Percentiles rank a stretch among this genome's conserved stretches.
Conservation (phyloP, 106 monocot genomes). For the Acorus calamus region DNA sequence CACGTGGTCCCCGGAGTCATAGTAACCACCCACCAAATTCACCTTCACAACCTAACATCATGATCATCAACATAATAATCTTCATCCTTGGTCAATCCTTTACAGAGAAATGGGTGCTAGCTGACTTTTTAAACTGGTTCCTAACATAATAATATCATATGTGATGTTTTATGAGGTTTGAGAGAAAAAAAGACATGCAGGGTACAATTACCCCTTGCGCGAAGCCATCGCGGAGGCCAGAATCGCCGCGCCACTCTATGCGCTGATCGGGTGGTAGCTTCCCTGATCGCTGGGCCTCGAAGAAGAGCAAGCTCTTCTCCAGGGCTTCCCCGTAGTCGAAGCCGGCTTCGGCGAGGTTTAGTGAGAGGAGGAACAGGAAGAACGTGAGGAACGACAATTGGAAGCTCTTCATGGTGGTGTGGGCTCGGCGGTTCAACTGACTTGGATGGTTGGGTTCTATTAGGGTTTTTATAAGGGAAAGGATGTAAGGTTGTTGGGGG, state of each 20-base stretch:
- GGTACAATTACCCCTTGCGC: slow-evolving; percentile 32
- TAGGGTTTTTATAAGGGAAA: neutral
- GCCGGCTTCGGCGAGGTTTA: slow-evolving; percentile 2
- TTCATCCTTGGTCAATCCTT: no score
- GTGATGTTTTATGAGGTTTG: neutral
- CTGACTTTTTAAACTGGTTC: no score
- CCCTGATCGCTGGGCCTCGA: slow-evolving; percentile 96
- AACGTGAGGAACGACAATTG: no score
- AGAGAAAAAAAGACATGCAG: neutral
- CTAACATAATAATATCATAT: no score
- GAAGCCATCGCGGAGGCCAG: slow-evolving; percentile 69
- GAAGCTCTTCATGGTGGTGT: slow-evolving; percentile 20
- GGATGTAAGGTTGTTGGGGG: neutral
- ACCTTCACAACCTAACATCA: slow-evolving; percentile 25
- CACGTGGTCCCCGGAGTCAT: slow-evolving; percentile 90
- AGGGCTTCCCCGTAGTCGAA: slow-evolving; percentile 65
- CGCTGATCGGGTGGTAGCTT: slow-evolving; percentile 55
- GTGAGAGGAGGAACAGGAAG: slow-evolving; percentile 1
- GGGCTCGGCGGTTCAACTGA: neutral
- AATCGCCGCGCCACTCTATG: slow-evolving; percentile 78
- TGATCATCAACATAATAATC: no score
- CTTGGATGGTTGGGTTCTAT: no score
- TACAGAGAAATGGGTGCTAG: neutral
- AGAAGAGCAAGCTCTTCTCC: slow-evolving; percentile 73
- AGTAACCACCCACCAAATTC: slow-evolving; percentile 89